Base-by-base conservation (phyloP, 768 basidiomycete species). In the Trametes cubensis region DNA sequence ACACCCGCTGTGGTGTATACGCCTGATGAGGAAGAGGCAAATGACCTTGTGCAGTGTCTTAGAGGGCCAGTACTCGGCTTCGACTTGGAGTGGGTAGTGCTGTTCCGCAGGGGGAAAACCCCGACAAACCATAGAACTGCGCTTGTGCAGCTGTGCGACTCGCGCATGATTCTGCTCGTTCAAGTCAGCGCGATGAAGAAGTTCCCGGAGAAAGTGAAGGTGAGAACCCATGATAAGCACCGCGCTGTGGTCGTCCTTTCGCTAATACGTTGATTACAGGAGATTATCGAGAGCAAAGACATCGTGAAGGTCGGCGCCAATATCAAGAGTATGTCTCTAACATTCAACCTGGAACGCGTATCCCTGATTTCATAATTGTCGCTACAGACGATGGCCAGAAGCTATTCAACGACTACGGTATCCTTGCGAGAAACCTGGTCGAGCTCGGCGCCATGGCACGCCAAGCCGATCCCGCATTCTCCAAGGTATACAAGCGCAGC, bases 81-180 rank as follows among this genome's bases (percentile, higher is more conserved):
- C 28, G 83, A 83, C 69, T 72, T 83, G 44, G 82, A 83, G 66
- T 83, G 82, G 82, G 70, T 74, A 17, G 74, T 80, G 20, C 66
- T 68, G 47, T 75, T 72, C 55, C 64, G 70, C n/a, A 70, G 69
- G 4, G 68, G 73, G 34, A 70, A 39, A 21, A 20, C 20, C 4
- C 39, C 25, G 10, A 61, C 69, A 38, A 75, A 76, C 56, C 71
- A 76, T 51, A 71, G 73, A 34, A 77, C 79, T 2, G 79, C 82
- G 0, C 69, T 82, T 2, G 77, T 83, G 1, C 83, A 84, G 65
- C 53, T 84, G 0, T 78, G 76, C 41, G 81, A 83, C 59, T 66
- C 56, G 23, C 67, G 67, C 0, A 79, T 73, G 21, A 79, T 84
- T 25, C 62, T 84, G 51, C 72, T 84, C 30, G 72, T 83, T 40